These are phyloP conservation scores for Vaccinium myrtillus DNA, from an alignment of 148 eudicot genomes.

Conservation along the genomic window DNA sequence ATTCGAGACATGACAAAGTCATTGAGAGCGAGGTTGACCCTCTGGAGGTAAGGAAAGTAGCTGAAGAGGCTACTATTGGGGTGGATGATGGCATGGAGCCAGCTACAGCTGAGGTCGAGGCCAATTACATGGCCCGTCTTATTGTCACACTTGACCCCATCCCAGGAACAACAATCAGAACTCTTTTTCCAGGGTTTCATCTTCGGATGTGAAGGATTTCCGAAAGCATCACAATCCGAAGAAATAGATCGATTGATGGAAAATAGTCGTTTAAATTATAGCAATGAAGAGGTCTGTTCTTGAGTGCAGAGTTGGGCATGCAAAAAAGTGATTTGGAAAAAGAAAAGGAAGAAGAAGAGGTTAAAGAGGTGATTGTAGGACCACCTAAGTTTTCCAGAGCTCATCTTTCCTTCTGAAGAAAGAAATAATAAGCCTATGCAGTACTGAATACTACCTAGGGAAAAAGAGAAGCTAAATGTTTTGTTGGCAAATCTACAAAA, in stretches of 20 bases:
- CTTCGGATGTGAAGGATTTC: not conserved
- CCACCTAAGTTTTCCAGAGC: not conserved
- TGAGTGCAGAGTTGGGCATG: not conserved
- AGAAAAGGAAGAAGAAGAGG: not conserved
- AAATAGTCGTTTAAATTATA: not conserved
- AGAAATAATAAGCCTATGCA: too few relatives aligned
- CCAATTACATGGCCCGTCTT: not conserved
- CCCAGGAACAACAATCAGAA: conserved; percentile 23
- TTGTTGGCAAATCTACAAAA: not conserved
- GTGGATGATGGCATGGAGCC: not conserved
- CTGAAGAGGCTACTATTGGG: not conserved
- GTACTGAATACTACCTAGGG: too few relatives aligned
- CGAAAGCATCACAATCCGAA: not conserved
- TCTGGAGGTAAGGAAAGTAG: not conserved
- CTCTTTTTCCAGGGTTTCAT: not conserved
- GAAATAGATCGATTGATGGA: not conserved
- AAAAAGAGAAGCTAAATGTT: not conserved
- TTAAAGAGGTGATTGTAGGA: not conserved
- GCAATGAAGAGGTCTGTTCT: not conserved
- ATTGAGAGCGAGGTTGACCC: not conserved
- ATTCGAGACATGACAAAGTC: not conserved
- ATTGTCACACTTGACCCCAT: not conserved
- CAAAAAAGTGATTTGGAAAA: not conserved
- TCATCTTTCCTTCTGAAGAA: not conserved
- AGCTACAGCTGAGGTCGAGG: conserved; percentile 3